phyloP scores from a whole-genome alignment of 306 rosid species.

The Hylodesmum podocarpum region DNA sequence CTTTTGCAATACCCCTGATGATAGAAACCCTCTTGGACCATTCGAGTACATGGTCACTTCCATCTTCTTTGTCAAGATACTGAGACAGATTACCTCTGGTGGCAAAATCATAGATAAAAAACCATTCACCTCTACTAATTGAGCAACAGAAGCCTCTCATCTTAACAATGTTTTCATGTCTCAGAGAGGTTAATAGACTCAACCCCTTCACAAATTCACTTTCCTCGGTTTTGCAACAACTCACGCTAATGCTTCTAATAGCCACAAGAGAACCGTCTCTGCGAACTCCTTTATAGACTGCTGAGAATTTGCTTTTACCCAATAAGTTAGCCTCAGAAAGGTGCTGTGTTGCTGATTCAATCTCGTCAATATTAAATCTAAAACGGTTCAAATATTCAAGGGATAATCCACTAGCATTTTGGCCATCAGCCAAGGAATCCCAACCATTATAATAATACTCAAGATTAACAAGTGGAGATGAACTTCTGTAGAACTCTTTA shows the following conservation, averaged over 20 bases:
- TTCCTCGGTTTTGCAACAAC: conserved; percentile 82
- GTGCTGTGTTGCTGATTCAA: conserved; percentile 82
- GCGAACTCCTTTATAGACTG: conserved; percentile 71
- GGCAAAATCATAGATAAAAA: conserved; percentile 68
- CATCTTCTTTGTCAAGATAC: conserved; percentile 67
- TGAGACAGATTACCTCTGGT: conserved; percentile 60
- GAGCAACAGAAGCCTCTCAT: conserved; percentile 92
- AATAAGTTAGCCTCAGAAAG: conserved; percentile 70
- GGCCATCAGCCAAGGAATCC: conserved; percentile 62
- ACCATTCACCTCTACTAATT: conserved; percentile 79
- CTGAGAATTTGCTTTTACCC: conserved; percentile 70
- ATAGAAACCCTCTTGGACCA: conserved; percentile 80
- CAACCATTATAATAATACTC: conserved; percentile 66
- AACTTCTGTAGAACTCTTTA: conserved; percentile 54
- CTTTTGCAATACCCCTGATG: conserved; percentile 76
- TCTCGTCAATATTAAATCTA: conserved; percentile 74
- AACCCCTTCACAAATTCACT: conserved; percentile 68
- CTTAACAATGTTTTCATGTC: conserved; percentile 72
- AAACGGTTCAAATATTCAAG: conserved; percentile 44
- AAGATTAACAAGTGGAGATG: conserved; percentile 80
- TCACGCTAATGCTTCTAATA: conserved; percentile 54
- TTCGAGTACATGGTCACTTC: conserved; percentile 54
- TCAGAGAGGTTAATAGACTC: conserved; percentile 54
- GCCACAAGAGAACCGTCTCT: conserved; percentile 85
- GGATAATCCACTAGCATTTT: conserved; percentile 45